A percentile compares a stretch with the other conserved stretches of the same genome.
Evolutionary conservation across 164 flowering plant genomes (phyloP).

Genomic region (Paratinospora sagittata): DNA sequence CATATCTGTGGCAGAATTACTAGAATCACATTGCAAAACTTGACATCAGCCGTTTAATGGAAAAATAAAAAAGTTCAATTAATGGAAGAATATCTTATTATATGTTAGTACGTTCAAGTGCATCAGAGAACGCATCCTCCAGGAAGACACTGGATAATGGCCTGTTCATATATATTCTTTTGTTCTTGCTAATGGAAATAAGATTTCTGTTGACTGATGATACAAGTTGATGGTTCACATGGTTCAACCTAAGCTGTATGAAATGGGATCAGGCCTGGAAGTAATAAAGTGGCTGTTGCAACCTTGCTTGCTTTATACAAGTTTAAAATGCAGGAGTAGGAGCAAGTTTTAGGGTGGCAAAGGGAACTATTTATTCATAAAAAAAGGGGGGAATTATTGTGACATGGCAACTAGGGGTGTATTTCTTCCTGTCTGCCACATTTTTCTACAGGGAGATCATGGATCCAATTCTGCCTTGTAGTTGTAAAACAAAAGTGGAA

Average conservation of each 20-base stretch:
- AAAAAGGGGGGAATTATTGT: too few species aligned
- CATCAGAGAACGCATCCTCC: too few species aligned
- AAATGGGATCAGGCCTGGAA: neutral
- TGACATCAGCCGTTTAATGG: neutral
- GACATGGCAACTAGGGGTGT: too few species aligned
- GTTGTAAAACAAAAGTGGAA: neutral
- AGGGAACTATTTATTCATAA: neutral
- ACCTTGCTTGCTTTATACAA: neutral
- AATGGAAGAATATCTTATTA: too few species aligned
- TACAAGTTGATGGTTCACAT: too few species aligned
- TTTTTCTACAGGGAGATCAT: neutral
- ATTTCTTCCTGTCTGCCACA: neutral
- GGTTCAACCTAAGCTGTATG: too few species aligned
- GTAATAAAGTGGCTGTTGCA: neutral
- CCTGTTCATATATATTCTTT: too few species aligned
- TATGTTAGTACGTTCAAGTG: too few species aligned
- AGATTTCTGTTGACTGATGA: too few species aligned
- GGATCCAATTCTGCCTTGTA: neutral
- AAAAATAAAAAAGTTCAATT: neutral
- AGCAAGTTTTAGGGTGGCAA: neutral
- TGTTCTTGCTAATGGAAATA: too few species aligned
- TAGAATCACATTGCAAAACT: neutral
- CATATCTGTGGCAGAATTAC: neutral
- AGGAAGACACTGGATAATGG: too few species aligned
- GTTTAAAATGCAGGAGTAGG: neutral